Evolutionary conservation across 805 yeast species (phyloP), one percentile per base, ranked within the genome.

Genomic region (Candida hungchunana): DNA sequence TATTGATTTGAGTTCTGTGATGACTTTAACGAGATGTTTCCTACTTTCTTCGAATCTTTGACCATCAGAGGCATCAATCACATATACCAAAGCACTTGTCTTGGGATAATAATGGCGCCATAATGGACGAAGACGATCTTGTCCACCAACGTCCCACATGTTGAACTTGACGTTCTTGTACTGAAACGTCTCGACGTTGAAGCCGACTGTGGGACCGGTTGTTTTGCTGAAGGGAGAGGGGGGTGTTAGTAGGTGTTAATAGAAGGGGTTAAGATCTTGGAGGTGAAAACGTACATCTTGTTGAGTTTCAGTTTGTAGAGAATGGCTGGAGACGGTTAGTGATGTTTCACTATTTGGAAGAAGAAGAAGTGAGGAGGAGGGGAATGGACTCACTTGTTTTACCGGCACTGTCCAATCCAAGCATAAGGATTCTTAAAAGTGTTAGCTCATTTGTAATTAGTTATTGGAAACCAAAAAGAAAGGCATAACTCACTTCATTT

Each of bases 61-160:
- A 29, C 63, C 56, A 60, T 88, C 95, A 7, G 83, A 76, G 6
- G 87, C 74, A 62, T 89, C 97, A 42, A 89, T 82, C 37, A 89
- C 97, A 59, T 85, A 89, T 37, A 89, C 86, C 40, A 89, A 71
- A 8, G 95, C 96, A 56, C 87, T 83, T 5, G 96, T 86, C 25
- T 95, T 95, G 10, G 95, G 84, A 62, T 83, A 87, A 63, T 89
- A 89, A 58, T 89, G 96, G 61, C 96, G 78, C 97, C 97, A 89
- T 40, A 89, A 69, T 0, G 94, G 95, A 56, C 96, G 76, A 49
- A 88, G 75, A 60, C 94, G 71, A 53, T 84, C 94, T 66, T 87
- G 97, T 58, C 96, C 97, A 64, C 97, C 97, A 43, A 93, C 93
- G 61, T 85, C 95, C 95, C 95, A 85, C 56, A 85, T 88, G 42